Percentiles rank a stretch among this genome's conserved stretches.
phyloP scores from a whole-genome alignment of 805 yeast species.

The Saccharomycopsis sp. region DNA sequence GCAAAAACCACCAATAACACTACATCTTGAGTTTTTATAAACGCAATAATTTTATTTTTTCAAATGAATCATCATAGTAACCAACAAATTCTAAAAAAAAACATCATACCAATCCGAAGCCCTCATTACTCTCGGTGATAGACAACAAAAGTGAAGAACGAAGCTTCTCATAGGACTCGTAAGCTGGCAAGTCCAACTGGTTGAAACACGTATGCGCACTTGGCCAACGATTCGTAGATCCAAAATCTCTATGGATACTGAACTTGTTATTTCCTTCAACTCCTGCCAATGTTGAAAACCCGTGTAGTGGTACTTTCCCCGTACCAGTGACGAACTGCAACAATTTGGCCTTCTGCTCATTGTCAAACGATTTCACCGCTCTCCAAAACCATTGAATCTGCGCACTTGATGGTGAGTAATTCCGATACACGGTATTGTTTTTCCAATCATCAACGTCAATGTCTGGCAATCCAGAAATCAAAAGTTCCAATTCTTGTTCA shows the following conservation, averaged over 20 bases:
- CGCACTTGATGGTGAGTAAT: slow-evolving; percentile 72
- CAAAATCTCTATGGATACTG: slow-evolving; percentile 83
- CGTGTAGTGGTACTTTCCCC: slow-evolving; percentile 88
- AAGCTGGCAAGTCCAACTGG: slow-evolving; percentile 88
- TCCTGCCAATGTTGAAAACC: slow-evolving; percentile 84
- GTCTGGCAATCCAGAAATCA: slow-evolving; percentile 92
- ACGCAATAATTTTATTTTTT: too few species aligned
- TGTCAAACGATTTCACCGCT: slow-evolving; percentile 88
- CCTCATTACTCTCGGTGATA: slow-evolving; percentile 90
- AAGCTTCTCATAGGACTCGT: slow-evolving; percentile 78
- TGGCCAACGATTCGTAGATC: slow-evolving; percentile 78
- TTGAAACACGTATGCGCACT: slow-evolving; percentile 96
- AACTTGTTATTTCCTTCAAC: slow-evolving; percentile 80
- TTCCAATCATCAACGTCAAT: slow-evolving; percentile 96
- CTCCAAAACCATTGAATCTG: slow-evolving; percentile 98
- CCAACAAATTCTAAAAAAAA: too few species aligned
- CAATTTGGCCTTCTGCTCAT: slow-evolving; percentile 87
- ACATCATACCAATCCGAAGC: slow-evolving; percentile 73
- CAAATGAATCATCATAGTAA: too few species aligned
- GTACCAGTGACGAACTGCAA: slow-evolving; percentile 97
- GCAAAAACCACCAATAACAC: background rate
- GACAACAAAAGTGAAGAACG: slow-evolving; percentile 77
- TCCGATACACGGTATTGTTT: slow-evolving; percentile 68
- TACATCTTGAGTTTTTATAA: too few species aligned
- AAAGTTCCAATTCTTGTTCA: slow-evolving; percentile 88